A percentile compares a stretch with the other conserved stretches of the same genome.
Conservation (phyloP, 306 rosid species). For the Cucumis melo region DNA sequence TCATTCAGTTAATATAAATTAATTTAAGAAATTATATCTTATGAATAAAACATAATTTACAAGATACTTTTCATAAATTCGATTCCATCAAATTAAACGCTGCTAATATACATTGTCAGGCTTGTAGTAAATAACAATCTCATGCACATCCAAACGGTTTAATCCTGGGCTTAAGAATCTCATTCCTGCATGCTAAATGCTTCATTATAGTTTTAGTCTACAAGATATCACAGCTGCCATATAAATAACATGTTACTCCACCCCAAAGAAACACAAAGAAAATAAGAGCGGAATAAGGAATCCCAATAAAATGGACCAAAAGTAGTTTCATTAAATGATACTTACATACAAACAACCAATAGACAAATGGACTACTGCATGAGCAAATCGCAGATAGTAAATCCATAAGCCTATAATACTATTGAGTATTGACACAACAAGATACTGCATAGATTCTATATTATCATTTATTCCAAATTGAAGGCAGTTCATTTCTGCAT, state of each 20-base stretch:
- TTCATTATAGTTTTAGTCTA: background rate
- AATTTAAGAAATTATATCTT: background rate
- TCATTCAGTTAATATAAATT: background rate
- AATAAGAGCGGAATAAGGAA: background rate
- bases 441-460: background rate
- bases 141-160: background rate
- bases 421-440: background rate
- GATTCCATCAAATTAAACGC: background rate
- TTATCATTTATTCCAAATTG: background rate
- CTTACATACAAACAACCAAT: background rate
- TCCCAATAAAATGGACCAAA: background rate
- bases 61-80: background rate
- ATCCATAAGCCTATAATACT: background rate
- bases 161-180: background rate
- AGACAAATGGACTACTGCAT: background rate
- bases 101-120: background rate
- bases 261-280: background rate
- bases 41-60: background rate
- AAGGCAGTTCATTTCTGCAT: background rate
- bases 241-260: background rate
- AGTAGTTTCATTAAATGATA: background rate
- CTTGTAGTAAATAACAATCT: background rate
- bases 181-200: background rate
- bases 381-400: background rate
- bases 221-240: background rate